Evolutionary conservation across 2,329 filamentous ascomycete species (phyloP), one percentile per base, ranked within the genome.

Genomic region (Paraphaeosphaeria minitans): DNA sequence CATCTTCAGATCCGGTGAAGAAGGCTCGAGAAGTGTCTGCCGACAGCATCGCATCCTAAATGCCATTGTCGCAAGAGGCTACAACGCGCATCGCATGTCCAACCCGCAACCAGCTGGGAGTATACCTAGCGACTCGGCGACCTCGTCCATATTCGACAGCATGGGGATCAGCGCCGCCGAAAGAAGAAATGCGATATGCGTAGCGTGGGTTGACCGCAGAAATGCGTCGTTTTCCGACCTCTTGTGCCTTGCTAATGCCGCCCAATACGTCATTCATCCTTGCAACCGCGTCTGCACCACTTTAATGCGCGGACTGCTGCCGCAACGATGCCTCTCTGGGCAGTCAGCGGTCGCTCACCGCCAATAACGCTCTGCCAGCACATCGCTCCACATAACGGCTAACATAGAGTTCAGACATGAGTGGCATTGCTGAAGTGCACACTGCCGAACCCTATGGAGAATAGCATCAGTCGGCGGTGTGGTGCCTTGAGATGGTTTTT

Each of bases 341-440:
- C 55, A 51, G 21, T 45, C 35, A 58, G 52, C 57, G 53, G 51
- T 59, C 45, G 55, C 29, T 52, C 60, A 54, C 56, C 62, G 58
- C 73, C 73, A 76, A 75, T 75, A 59, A 66, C 61, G 53, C 62
- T 53, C 21, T 71, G 73, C 71, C 72, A 76, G 70, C 60, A 61
- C 67, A 73, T 74, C 67, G 72, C 66, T 59, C 56, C 65, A 69
- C 68, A 72, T 75, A 59, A 60, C 42, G 53, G 58, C 48, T 57
- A 63, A 56, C 55, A 60, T 57, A 55, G 37, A 53, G 49, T 58
- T 52, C 57, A 10, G 19, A 46, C 53, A 29, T 57, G 56, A 60
- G 52, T 63, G 58, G 56, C 56, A 39, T 62, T 63, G 60, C 58
- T 45, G 41, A 24, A n/a, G 52, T 61, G 63, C 41, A 64, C 63